Conservation (phyloP, 768 basidiomycete species). For the Russula brevipes region DNA sequence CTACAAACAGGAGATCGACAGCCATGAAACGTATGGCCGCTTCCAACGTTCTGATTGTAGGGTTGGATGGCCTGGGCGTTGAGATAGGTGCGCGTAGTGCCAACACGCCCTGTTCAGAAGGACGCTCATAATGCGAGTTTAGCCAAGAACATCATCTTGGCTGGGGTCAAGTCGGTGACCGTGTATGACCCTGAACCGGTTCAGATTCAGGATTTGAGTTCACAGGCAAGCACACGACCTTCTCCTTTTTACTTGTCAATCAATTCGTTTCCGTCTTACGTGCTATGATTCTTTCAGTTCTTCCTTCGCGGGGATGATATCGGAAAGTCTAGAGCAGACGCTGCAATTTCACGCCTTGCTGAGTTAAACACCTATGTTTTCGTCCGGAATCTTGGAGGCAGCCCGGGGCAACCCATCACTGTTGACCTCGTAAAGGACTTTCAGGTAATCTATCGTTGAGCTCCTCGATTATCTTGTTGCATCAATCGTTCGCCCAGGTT, state of each 20-base stretch:
- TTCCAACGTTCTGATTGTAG: slow-evolving; percentile 92
- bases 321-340: slow-evolving; percentile 82
- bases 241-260: not conserved
- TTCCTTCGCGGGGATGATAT: slow-evolving; percentile 86
- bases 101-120: not conserved
- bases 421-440: slow-evolving; percentile 80
- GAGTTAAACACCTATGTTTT: slow-evolving; percentile 97
- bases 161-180: slow-evolving; percentile 96
- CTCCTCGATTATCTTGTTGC: slow-evolving; percentile 8
- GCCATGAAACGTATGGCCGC: slow-evolving; percentile 99
- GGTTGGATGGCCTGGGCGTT: slow-evolving; percentile 86
- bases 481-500: slow-evolving; percentile 44
- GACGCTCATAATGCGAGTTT: slow-evolving; percentile 12
- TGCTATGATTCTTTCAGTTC: slow-evolving; percentile 52
- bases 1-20: slow-evolving; percentile 32
- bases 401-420: slow-evolving; percentile 69
- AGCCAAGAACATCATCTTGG: slow-evolving; percentile 95
- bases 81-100: slow-evolving; percentile 68
- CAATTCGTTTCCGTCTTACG: slow-evolving; percentile 3
- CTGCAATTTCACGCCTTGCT: slow-evolving; percentile 80
- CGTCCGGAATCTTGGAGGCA: slow-evolving; percentile 78
- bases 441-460: slow-evolving; percentile 50
- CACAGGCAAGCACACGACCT: slow-evolving; percentile 55
- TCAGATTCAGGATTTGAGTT: slow-evolving; percentile 82
- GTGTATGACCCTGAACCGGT: slow-evolving; percentile 91